Evolutionary conservation across 345 rosid genomes (phyloP).

Genomic region (Salix koriyanagi): DNA sequence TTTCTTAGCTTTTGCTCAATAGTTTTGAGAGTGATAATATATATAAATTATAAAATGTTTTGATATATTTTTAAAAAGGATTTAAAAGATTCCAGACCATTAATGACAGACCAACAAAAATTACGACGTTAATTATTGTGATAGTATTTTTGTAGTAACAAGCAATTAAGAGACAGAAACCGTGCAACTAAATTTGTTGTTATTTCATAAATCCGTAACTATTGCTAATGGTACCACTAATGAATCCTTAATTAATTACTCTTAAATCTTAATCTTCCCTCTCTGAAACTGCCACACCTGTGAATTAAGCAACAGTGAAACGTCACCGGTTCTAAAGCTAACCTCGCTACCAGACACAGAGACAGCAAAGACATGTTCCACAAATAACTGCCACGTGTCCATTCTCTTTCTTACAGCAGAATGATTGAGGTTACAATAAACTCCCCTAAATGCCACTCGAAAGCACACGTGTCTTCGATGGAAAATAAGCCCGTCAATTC

Average conservation of each 20-base stretch:
- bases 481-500: neutral
- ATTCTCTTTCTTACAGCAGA: neutral
- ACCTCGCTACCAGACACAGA: neutral
- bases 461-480: slow-evolving; percentile 11
- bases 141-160: neutral
- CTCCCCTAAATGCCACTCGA: slow-evolving; percentile 15
- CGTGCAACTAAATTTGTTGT: neutral
- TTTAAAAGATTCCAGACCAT: neutral
- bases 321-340: neutral
- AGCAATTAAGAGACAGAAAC: neutral
- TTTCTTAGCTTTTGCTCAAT: too few relatives aligned
- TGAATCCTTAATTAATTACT: neutral
- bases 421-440: slow-evolving; percentile 21
- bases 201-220: too few relatives aligned
- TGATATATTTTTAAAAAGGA: too few relatives aligned
- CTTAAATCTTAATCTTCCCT: neutral
- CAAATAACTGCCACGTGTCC: slow-evolving; percentile 31
- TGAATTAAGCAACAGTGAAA: neutral
- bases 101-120: neutral
- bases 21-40: too few relatives aligned
- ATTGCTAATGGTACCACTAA: too few relatives aligned
- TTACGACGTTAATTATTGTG: neutral
- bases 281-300: neutral
- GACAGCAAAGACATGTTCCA: slow-evolving; percentile 10
- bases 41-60: too few relatives aligned